Base-by-base conservation (phyloP, 495 filamentous ascomycete species). In the Xeromyces bisporus region DNA sequence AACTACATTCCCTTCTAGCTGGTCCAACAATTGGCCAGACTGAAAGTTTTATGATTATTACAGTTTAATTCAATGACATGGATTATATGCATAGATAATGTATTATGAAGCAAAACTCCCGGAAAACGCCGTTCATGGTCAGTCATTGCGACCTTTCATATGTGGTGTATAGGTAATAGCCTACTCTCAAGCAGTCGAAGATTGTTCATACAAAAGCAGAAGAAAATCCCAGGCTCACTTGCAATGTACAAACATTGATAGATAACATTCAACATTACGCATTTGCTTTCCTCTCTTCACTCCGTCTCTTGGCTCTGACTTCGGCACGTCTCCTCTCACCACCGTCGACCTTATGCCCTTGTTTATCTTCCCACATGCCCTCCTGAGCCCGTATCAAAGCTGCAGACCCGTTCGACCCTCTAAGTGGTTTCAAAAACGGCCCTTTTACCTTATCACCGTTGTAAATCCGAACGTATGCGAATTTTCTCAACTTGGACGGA, bases 331-430 rank as follows among this genome's bases (percentile, higher is more conserved):
- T 71, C 50, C 89, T 71, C 60, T 97, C 89, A 64, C 89, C 89
- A 44, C 89, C 89, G 64, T 97, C 89, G 37, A 94, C 70, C 71
- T 96, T 97, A 27, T 71, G 69, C 23, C 89, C 89, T 34, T 78
- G 65, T 45, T 55, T 66, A 38, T 80, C 62, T 58, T 91, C 85
- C 85, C 86, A 93, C 65, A 92, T 74, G 3, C 80, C 80, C 44
- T 93, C 84, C 39, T 77, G 73, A 5, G 78, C 67, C 32, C 59
- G 61, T 28, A 93, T 60, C 20, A 60, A 60, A 2, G 74, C 77
- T 20, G 69, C 71, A 24, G 57, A 60, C 0, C 71, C 75, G 26
- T 66, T 48, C 9, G 53, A 58, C 6, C 71, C 69, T 60, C 79
- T 77, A 7, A 82, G 41, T 1, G 66, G 66, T 37, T 72, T 56